Conservation (phyloP, 139 green algal species). For the Chlorella sp. region DNA sequence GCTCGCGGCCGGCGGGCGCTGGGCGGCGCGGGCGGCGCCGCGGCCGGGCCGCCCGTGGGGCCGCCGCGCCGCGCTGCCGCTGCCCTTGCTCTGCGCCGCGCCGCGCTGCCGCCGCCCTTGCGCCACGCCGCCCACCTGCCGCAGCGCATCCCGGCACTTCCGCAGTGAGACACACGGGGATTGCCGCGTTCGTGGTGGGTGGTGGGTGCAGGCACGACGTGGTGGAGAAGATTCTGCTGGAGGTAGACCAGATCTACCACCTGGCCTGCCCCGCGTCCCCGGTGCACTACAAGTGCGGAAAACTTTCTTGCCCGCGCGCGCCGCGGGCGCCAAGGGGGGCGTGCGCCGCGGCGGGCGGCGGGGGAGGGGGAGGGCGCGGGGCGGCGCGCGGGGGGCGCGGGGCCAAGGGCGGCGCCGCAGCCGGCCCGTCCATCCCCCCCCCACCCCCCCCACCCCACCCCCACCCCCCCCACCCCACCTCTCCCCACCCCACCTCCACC, state of each 20-base stretch:
- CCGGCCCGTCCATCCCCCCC: not conserved
- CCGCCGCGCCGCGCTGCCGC: no score
- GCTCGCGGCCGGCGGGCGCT: no score
- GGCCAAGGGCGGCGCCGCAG: no score
- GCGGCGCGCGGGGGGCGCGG: not conserved
- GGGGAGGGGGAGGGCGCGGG: not conserved
- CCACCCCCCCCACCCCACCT: not conserved
- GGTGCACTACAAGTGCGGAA: conserved; percentile 99
- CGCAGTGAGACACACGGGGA: no score
- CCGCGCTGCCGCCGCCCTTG: not conserved
- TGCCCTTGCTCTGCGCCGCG: no score
- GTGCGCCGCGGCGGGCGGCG: not conserved
- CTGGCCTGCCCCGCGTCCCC: conserved; percentile 98
- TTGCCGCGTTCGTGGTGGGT: no score
- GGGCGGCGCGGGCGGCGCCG: no score
- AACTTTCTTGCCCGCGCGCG: no score
- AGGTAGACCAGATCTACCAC: conserved; percentile 99
- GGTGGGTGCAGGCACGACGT: conserved; percentile 90
- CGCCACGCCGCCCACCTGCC: no score
- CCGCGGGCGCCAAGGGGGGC: not conserved
- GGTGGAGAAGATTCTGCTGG: conserved; percentile 92
- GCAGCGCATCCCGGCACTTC: no score
- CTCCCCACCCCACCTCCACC: not conserved
- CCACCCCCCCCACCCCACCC: not conserved
- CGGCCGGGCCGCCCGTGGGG: no score